Evolutionary conservation across 768 basidiomycete species (phyloP).

Genomic region (Pulveroboletus ravenelii): DNA sequence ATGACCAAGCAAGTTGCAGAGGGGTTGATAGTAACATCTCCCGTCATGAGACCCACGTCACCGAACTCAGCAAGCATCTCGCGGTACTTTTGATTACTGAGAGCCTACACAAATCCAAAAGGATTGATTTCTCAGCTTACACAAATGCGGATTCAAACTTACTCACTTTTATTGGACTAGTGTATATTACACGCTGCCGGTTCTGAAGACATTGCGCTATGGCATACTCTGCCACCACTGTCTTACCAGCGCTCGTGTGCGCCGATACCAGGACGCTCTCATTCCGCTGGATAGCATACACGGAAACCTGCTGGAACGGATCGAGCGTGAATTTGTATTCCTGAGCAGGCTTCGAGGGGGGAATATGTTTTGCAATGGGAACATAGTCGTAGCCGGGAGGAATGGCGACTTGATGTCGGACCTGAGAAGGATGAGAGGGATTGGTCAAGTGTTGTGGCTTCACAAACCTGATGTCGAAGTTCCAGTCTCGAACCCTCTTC

Average conservation of each 20-base stretch:
- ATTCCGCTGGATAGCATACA: conserved; percentile 93
- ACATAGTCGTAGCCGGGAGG: conserved; percentile 88
- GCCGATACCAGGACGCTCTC: conserved; percentile 98
- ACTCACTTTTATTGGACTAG: conserved; percentile 97
- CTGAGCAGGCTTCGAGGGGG: conserved; percentile 83
- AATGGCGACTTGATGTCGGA: conserved; percentile 94
- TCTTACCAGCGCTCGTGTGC: conserved; percentile 98
- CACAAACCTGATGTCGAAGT: conserved; percentile 66
- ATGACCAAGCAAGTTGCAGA: conserved; percentile 96
- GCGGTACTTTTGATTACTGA: conserved; percentile 98
- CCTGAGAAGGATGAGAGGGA: conserved; percentile 40
- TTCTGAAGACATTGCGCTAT: conserved; percentile 93
- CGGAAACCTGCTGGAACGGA: conserved; percentile 94
- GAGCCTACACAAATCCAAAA: conserved; percentile 54
- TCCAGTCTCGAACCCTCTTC: conserved; percentile 68
- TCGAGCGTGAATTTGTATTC: conserved; percentile 96
- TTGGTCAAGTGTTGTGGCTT: not conserved
- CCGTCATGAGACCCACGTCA: conserved; percentile 98
- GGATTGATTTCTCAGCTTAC: conserved; percentile 9
- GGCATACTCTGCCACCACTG: conserved; percentile 98
- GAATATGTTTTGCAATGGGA: conserved; percentile 87
- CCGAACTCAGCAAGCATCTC: conserved; percentile 97
- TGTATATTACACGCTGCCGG: conserved; percentile 97
- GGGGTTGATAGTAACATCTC: conserved; percentile 98
- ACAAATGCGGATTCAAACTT: conserved; percentile 12